Evolutionary conservation across 306 rosid genomes (phyloP), one percentile per base, ranked within the genome.

Genomic region (Lathyrus aphaca): DNA sequence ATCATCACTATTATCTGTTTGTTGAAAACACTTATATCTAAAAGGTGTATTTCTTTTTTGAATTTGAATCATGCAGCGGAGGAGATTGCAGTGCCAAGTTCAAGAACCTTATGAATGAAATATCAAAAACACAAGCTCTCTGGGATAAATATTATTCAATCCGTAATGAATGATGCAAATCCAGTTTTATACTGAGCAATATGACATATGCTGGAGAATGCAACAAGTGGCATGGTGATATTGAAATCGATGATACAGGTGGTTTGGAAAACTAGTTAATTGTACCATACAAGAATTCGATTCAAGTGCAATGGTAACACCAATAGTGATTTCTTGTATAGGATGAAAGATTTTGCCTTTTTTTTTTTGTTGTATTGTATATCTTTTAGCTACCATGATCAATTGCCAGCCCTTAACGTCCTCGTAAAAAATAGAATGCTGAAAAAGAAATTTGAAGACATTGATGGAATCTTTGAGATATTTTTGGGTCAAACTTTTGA

Each of bases 51-150:
- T 69, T 73, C 25, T 77, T n/a, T 49, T 15, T 64, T 21, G 6
- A 64, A 59, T 45, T 67, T 58, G 25, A 17, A 32, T 80, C 74
- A 27, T 81, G 89, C 87, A 91, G 99, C 42, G 98, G 98, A 35
- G 99, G 99, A 80, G 99, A 95, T 79, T 91, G 96, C 87, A 86
- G 91, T 79, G 86, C 79, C 43, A 95, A 87, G 83, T 95, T 95
- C 85, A 95, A 91, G 92, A 89, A 76, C 75, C 99, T 95, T 21
- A 87, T 86, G 91, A 86, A 74, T 73, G 99, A 95, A 83, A 91
- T 95, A 82, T 74, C 88, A 7, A 91, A 87, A 74, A 84, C 95
- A 21, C 92, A 85, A 44, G 60, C 95, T 37, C 92, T 91, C 4
- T 80, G 84, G 77, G 96, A 91, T 29, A 95, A 87, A 79, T 95